These are phyloP conservation scores for Tricholoma flavovirens DNA, from an alignment of 768 basidiomycete species.

Conservation along the genomic window DNA sequence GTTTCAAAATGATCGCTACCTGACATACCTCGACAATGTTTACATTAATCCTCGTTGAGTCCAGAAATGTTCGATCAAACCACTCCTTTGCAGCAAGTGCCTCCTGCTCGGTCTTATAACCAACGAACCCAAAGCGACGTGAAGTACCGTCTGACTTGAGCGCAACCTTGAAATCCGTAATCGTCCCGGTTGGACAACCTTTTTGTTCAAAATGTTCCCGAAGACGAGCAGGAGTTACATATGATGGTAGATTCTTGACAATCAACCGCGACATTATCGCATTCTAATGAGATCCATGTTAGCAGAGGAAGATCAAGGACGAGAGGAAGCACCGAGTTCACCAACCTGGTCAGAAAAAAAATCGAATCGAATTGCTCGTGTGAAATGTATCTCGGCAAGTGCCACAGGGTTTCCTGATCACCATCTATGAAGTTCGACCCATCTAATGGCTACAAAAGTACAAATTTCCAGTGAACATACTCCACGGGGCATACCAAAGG, in stretches of 20 bases:
- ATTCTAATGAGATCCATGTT: not conserved
- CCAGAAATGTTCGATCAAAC: constrained; percentile 83
- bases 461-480: constrained; percentile 44
- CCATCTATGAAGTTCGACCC: not conserved
- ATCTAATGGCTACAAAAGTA: constrained; percentile 12
- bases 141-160: constrained; percentile 72
- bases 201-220: constrained; percentile 63
- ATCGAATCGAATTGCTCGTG: constrained; percentile 1
- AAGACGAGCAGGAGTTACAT: constrained; percentile 59
- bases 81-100: constrained; percentile 72
- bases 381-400: constrained; percentile 13
- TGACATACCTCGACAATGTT: constrained; percentile 67
- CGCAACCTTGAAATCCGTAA: constrained; percentile 87
- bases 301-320: not conserved
- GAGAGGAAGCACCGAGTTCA: not conserved
- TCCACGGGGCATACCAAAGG: constrained; percentile 90
- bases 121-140: constrained; percentile 88
- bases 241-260: constrained; percentile 73
- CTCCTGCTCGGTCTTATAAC: constrained; percentile 77
- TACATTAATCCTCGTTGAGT: constrained; percentile 71
- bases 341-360: constrained; percentile 2
- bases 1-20: not conserved
- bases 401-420: constrained; percentile 11
- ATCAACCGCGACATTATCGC: constrained; percentile 73
- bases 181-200: constrained; percentile 53